Base-by-base conservation (phyloP, 2,329 filamentous ascomycete species). In the Pseudogymnoascus sp. region DNA sequence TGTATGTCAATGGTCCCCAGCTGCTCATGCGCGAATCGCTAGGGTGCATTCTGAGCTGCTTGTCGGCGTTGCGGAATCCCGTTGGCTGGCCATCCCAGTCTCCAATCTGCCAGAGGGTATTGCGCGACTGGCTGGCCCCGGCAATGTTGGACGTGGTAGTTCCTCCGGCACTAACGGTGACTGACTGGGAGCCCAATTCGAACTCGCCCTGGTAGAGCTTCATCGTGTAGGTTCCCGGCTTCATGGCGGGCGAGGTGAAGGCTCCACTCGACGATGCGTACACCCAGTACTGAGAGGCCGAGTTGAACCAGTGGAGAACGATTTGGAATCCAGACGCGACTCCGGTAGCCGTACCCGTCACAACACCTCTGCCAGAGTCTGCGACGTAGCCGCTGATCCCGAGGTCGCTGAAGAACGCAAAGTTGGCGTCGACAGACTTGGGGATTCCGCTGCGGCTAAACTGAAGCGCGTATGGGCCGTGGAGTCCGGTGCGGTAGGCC, bases 141-240 rank as follows among this genome's bases (percentile, higher is more conserved):
- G 80, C 78, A 56, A 86, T 85, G 69, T 81, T 78, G 60, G 78
- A 77, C 2, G 76, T 79, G 0, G 78, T 78, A 0, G 78, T 77
- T 33, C 73, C 72, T 4, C 83, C 83, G 1, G 81, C 80, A 1
- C 75, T 76, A 42, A 87, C 82, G 0, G 73, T 76, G 15, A 83
- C 80, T 5, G 74, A 76, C 23, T 76, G 73, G 2, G 78, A 77
- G 3, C 80, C 82, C 7, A 86, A 82, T 65, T 79, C 77, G 70
- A 81, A 81, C 71, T 87, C 84, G 17, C 77, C 80, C 67, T 84
- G 83, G 73, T 86, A 87, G 38, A 88, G 79, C 4, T 86, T 81
- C 79, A 87, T 86, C n/a, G 83, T 87, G 74, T 88, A 88, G 0
- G 82, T 86, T 31, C 86, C 86, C 0, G 85, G 83, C 69, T 85